phyloP scores from a whole-genome alignment of 2,329 filamentous ascomycete species.

The Trematosphaeria pertusa region DNA sequence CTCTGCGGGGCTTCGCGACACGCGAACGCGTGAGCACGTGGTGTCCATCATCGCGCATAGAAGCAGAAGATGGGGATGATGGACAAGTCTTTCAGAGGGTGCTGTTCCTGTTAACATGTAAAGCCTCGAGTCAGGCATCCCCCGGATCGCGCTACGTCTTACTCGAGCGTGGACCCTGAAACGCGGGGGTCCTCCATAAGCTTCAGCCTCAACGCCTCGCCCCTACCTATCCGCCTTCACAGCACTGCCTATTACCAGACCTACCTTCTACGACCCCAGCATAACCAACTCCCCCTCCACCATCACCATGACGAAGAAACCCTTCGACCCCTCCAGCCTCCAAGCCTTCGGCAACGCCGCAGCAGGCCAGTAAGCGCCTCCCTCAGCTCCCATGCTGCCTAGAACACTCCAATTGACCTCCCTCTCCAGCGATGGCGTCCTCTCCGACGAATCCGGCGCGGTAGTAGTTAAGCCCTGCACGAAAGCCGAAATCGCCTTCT shows the following conservation, averaged over 20 bases:
- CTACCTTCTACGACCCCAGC: no score
- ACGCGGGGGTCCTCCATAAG: conserved; percentile 13
- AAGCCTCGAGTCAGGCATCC: no score
- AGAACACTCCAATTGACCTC: conserved; percentile 14
- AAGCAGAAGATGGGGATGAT: no score
- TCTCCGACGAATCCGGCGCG: conserved; percentile 81
- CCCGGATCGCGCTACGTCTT: no score
- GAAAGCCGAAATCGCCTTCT: conserved; percentile 84
- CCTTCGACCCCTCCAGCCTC: conserved; percentile 67
- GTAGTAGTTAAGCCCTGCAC: conserved; percentile 96
- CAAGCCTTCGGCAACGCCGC: conserved; percentile 77
- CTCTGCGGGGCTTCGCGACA: no score
- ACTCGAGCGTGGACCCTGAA: conserved; percentile 28
- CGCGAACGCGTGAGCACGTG: no score
- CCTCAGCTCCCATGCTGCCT: conserved; percentile 11
- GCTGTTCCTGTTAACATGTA: no score
- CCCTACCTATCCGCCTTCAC: no score
- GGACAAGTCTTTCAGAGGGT: no score
- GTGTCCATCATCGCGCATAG: no score
- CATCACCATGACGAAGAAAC: conserved; percentile 48
- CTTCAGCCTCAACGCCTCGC: conserved; percentile 8
- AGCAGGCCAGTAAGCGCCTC: conserved; percentile 77
- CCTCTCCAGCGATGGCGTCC: conserved; percentile 77
- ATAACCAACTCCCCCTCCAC: conserved; percentile 1
- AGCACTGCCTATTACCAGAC: no score